Evolutionary conservation across 1,284 basidiomycete genomes (phyloP).

Genomic region (Limonomyces culmigenus): DNA sequence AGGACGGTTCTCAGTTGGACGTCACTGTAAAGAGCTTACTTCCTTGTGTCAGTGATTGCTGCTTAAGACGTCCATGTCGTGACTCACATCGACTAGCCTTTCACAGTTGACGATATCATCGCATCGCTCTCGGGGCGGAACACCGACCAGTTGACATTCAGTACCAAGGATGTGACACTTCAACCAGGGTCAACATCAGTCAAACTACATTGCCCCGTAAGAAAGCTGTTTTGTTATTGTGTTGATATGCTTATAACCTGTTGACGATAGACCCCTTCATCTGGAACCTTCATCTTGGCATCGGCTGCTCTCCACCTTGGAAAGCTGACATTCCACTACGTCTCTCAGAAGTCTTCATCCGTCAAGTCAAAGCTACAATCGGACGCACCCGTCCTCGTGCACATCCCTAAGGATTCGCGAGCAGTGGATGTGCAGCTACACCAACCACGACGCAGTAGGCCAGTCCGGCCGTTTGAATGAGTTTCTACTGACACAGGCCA

Average conservation of each 20-base stretch:
- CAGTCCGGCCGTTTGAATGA: slow-evolving; percentile 3
- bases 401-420: slow-evolving; percentile 38
- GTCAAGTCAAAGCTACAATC: slow-evolving; percentile 12
- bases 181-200: too few species aligned
- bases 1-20: slow-evolving; percentile 49
- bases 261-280: too few species aligned
- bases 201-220: too few species aligned
- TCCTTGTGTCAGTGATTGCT: slow-evolving; percentile 43
- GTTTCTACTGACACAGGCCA: slow-evolving; percentile 4
- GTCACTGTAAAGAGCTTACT: slow-evolving; percentile 43
- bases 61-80: too few species aligned
- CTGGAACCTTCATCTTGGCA: too few species aligned
- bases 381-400: slow-evolving; percentile 24
- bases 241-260: too few species aligned
- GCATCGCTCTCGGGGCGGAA: slow-evolving; percentile 39
- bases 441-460: slow-evolving; percentile 44
- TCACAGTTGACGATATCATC: slow-evolving; percentile 32
- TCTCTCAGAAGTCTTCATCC: too few species aligned
- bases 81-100: slow-evolving; percentile 22
- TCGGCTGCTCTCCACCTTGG: too few species aligned
- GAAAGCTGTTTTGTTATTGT: too few species aligned
- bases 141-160: slow-evolving; percentile 34
- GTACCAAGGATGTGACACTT: slow-evolving; percentile 18
- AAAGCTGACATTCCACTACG: too few species aligned
- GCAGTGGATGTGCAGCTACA: slow-evolving; percentile 42